These are phyloP conservation scores for Camelina neglecta DNA, from an alignment of 345 rosid genomes.

Conservation along the genomic window DNA sequence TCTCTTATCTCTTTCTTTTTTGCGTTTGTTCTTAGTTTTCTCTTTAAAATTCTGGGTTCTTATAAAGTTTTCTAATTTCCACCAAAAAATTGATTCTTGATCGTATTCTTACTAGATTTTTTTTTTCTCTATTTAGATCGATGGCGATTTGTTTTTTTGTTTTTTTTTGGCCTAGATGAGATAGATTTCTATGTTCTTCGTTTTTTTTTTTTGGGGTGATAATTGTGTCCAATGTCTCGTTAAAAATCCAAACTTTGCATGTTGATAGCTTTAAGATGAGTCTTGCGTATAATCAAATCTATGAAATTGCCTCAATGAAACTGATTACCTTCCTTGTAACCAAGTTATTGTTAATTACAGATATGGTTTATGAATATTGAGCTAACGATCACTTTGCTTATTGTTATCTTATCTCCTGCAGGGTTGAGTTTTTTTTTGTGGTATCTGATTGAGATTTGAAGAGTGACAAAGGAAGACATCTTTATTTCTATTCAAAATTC, in stretches of 20 bases:
- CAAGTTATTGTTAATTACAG: background rate
- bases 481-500: background rate
- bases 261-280: slow-evolving; percentile 23
- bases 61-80: background rate
- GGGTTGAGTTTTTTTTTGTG: slow-evolving; percentile 3
- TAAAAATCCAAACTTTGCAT: slow-evolving; percentile 29
- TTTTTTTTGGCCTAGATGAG: background rate
- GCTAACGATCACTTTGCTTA: background rate
- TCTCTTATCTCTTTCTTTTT: background rate
- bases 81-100: background rate
- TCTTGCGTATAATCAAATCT: slow-evolving; percentile 9
- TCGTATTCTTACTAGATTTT: too few species aligned
- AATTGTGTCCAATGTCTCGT: background rate
- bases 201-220: background rate
- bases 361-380: slow-evolving; percentile 4
- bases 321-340: background rate
- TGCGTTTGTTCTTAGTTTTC: background rate
- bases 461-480: slow-evolving; percentile 27
- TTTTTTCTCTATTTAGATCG: slow-evolving; percentile 9
- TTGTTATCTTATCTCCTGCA: slow-evolving; percentile 18
- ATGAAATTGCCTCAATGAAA: background rate
- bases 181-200: slow-evolving; percentile 10
- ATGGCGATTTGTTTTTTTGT: background rate
- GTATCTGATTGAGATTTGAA: slow-evolving; percentile 19
- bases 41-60: background rate